Conservation (phyloP, 805 yeast genomes). For the Naumovozyma castellii region DNA sequence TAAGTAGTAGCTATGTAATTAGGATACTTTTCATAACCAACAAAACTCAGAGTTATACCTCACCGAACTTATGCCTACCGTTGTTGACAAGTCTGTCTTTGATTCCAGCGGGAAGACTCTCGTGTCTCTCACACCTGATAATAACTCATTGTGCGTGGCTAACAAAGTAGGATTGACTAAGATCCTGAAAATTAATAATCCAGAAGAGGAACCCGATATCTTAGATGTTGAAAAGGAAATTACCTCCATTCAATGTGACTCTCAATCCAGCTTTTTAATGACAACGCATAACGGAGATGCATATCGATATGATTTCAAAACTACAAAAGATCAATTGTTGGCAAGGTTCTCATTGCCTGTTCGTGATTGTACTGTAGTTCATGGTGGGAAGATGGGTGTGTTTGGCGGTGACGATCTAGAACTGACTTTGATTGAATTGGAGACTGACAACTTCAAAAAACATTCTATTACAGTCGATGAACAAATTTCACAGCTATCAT, state of each 20-base stretch:
- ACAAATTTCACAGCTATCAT: conserved; percentile 47
- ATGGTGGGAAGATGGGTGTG: conserved; percentile 47
- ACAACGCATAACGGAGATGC: conserved; percentile 24
- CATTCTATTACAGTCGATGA: conserved; percentile 37
- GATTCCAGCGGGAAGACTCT: conserved; percentile 27
- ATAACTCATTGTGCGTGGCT: conserved; percentile 38
- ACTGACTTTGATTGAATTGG: conserved; percentile 39
- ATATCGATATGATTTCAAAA: conserved; percentile 12
- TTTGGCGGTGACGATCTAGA: conserved; percentile 64
- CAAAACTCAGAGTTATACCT: too few species aligned
- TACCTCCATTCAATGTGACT: conserved; percentile 28
- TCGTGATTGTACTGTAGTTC: conserved; percentile 47
- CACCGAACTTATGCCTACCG: conserved; percentile 7
- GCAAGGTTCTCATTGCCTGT: conserved; percentile 30
- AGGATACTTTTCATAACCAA: too few species aligned
- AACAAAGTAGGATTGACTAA: conserved; percentile 47
- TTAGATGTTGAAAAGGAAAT: conserved; percentile 42
- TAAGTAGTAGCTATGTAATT: too few species aligned
- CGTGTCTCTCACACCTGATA: conserved; percentile 17
- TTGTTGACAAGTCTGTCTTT: conserved; percentile 21
- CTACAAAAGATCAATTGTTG: conserved; percentile 30
- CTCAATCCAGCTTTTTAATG: conserved; percentile 13
- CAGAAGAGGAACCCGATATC: conserved; percentile 53
- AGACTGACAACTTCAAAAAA: conserved; percentile 16
- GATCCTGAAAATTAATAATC: conserved; percentile 37